Evolutionary conservation across 2,329 filamentous ascomycete genomes (phyloP), one percentile per base, ranked within the genome.

Genomic region (Triangularia setosa): DNA sequence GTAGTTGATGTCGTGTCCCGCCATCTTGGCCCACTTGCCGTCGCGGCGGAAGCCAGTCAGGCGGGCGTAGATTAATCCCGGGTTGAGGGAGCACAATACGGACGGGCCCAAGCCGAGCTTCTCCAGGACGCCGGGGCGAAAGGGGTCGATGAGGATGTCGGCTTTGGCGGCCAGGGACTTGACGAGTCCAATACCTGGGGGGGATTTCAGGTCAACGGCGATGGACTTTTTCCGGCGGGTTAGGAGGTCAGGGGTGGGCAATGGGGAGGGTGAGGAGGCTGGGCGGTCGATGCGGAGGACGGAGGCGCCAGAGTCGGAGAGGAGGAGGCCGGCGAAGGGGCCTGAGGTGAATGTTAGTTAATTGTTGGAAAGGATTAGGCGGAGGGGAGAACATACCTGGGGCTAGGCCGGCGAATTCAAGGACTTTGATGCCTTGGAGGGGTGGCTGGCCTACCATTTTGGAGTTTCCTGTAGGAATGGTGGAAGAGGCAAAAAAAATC

Each of bases 1-100:
- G 77, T 98, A 98, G 74, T 98, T 97, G 76, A 97, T 97, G 75
- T 97, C 93, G 74, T 97, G 93, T 54, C 93, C 93, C 0, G 93
- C 93, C 93, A 97, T 97, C 72, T 84, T 79, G 57, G 85, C 86
- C 78, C 97, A 98, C 71, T 87, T 89, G 0, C 93, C 94, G 77
- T 96, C 92, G 44, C 93, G 83, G 12, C 94, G 84, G 76, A 97
- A 98, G 0, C 94, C 94, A 2, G 93, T 95, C 85, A 98, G 90
- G 48, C 94, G 88, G 7, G 86, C 92, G 63, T 96, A 87, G 61
- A 98, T 87, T 1, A 98, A 79, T 0, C 88, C 81, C 11, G 89
- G 90, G 75, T 97, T 97, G 18, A 84, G 73, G 24, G 78, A 79
- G 27, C 87, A 79, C 7, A 97, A 81, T 1, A 85, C 84, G 0